Evolutionary conservation across 768 basidiomycete genomes (phyloP), one percentile per base, ranked within the genome.

Genomic region (Pisolithus tinctorius): DNA sequence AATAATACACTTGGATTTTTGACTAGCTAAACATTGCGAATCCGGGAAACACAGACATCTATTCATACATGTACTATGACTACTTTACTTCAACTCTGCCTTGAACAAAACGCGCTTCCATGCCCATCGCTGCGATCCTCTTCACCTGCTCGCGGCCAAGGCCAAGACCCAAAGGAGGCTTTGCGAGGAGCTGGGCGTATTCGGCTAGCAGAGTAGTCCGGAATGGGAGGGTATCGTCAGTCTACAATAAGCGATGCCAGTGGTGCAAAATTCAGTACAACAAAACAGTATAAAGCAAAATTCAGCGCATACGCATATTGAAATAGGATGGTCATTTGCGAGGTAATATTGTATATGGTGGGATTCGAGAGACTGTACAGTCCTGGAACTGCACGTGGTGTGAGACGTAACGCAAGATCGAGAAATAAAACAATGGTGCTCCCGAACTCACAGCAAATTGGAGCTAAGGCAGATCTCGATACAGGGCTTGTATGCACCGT

Each of bases 381-480:
- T 86, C 64, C 86, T 88, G 69, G 80, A 81, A 36, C 86, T 88
- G 53, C 14, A 30, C 11, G 11, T 42, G 10, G 34, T 11, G 13
- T 34, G 34, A 34, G 34, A 34, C 31, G 31, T 34, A 34, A 34
- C 31, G 10, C 31, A 3, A 4, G 11, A 11, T 34, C 34, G 34
- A 34, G 7, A 31, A 10, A 20, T 20, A 20, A 20, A 20, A 20
- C 20, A 31, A 31, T 11, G 30, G 34, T 4, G 0, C 14, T 31
- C 30, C 30, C 30, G 27, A 55, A 69, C 83, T 48, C 62, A 86
- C 81, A 89, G 55, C 10, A 92, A 60, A 66, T 92, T 92, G 0
- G 89, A 91, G 16, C 77, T 83, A 27, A 93, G 74, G 62, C 90
- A 93, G 40, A 93, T 83, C 66, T 93, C 90, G 38, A 92, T 77